Base-by-base conservation (phyloP, 1,139 yeast species). In the Suhomyces guaymorum region DNA sequence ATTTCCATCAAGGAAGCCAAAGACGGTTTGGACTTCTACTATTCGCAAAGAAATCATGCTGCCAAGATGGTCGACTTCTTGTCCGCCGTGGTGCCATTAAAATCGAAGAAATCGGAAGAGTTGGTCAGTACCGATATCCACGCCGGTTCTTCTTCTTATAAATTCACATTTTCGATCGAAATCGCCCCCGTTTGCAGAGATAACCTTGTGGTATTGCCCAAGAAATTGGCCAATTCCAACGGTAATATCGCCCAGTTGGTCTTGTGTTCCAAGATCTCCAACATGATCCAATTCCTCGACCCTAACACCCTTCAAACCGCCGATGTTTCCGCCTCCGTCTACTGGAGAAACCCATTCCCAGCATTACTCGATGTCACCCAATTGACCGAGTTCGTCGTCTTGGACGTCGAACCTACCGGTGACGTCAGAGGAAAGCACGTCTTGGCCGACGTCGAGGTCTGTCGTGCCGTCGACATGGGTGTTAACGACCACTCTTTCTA, bases 161-260 rank as follows among this genome's bases (percentile, higher is more conserved):
- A 92, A 63, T 94, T 92, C 59, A 77, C 97, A 7, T 90, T 73
- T 56, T 89, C 97, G 11, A 87, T 90, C 26, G 99, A 92, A 64
- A 80, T 92, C 48, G 96, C 88, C 2, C 98, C 98, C n/a, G 80
- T 94, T 32, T 94, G 98, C 75, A 83, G 95, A 59, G 99, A 92
- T 57, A 98, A 94, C 57, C 74, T 94, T 49, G 95, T 94, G 20
- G 85, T 90, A 29, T 70, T 94, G 44, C 98, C 98, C 19, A 78
- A 80, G 53, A 80, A 80, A 49, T 61, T 92, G 45, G 98, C 99
- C 3, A 78, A 81, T 47, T 76, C 88, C 10, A 60, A 89, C 67
- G 96, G 97, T 43, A 84, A 85, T 57, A 85, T 92, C 39, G 67
- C 90, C 17, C 83, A 87, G 55, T 67, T 90, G 41, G 97, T 88